phyloP scores from a whole-genome alignment of 768 basidiomycete genomes.

The Leucocoprinus leucothites region DNA sequence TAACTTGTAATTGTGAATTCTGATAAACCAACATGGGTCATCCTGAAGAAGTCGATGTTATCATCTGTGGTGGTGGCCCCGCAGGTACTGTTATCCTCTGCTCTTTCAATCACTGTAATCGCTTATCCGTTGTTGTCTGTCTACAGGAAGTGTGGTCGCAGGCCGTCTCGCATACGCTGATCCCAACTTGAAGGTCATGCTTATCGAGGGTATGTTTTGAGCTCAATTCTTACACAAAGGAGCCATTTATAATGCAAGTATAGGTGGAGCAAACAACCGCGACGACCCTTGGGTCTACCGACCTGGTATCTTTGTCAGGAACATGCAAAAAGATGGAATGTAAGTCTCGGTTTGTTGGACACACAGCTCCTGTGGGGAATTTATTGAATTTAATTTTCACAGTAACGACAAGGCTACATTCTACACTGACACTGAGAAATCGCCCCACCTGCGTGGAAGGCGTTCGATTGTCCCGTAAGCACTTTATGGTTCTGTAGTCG shows the following conservation, averaged over 20 bases:
- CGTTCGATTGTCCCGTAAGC: conserved; percentile 66
- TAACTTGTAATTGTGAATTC: too few species aligned
- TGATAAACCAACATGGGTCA: conserved; percentile 36
- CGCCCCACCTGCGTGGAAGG: conserved; percentile 57
- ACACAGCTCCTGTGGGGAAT: not conserved
- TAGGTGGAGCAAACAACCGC: conserved; percentile 67
- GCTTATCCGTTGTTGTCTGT: not conserved
- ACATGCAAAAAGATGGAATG: conserved; percentile 72
- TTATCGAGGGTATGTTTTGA: conserved; percentile 55
- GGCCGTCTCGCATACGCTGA: conserved; percentile 70
- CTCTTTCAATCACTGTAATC: too few species aligned
- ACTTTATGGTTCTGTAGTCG: not conserved
- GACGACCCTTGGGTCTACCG: conserved; percentile 77
- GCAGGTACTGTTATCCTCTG: conserved; percentile 36
- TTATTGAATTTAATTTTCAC: not conserved
- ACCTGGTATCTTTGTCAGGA: conserved; percentile 66
- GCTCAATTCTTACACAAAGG: not conserved
- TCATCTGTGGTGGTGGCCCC: conserved; percentile 67
- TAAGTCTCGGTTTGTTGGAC: conserved; percentile 28
- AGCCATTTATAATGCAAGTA: not conserved
- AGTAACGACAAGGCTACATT: conserved; percentile 77
- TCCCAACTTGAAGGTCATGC: conserved; percentile 71
- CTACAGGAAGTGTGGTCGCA: conserved; percentile 58
- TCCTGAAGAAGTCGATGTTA: conserved; percentile 71
- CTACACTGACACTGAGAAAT: conserved; percentile 59